Base-by-base conservation (phyloP, 2,329 filamentous ascomycete species). In the Aaosphaeria arxii region DNA sequence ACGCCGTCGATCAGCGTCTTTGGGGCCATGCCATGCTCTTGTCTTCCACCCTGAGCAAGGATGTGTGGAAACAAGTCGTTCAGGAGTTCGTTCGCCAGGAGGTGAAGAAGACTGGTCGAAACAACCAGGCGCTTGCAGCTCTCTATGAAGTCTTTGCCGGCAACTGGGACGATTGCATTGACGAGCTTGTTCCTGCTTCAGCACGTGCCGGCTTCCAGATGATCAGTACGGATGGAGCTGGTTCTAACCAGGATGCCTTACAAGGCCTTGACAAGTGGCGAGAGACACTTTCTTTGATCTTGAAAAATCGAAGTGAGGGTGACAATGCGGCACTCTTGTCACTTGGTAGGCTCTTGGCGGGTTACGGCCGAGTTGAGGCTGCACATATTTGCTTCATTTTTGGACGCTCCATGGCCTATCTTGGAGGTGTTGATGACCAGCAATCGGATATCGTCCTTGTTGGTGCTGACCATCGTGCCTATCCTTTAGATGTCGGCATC, bases 11-110 rank as follows among this genome's bases (percentile, higher is more conserved):
- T 68, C 91, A 91, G 68, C 84, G 91, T 43, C 76, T 99, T 3
- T 99, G 95, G 95, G 94, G 90, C 2, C 95, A 99, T 69, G 95
- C 94, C 3, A 88, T 99, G 80, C 78, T 99, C 17, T 86, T 99
- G 33, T 87, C 94, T 69, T 95, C 72, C 5, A 94, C 89, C 1
- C 77, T 88, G 42, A 88, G 89, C 24, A 78, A 76, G 40, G 75
- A 79, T 5, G 77, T 95, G 2, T 97, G 95, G 81, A 95, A 91
- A 67, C 89, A 95, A 65, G 91, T 99, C 29, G 84, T 91, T 1
- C 91, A 95, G 62, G 94, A 99, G 62, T 99, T 99, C 62, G 87
- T 99, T 13, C 87, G 91, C 57, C 91, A 95, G 62, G 94, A 99
- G 68, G 89, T 99, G 47, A 95, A 94, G 66, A 86, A 86, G 45